Percentiles rank a stretch among this genome's conserved stretches.
Evolutionary conservation across 768 basidiomycete species (phyloP).

Genomic region (Suillus sp.): DNA sequence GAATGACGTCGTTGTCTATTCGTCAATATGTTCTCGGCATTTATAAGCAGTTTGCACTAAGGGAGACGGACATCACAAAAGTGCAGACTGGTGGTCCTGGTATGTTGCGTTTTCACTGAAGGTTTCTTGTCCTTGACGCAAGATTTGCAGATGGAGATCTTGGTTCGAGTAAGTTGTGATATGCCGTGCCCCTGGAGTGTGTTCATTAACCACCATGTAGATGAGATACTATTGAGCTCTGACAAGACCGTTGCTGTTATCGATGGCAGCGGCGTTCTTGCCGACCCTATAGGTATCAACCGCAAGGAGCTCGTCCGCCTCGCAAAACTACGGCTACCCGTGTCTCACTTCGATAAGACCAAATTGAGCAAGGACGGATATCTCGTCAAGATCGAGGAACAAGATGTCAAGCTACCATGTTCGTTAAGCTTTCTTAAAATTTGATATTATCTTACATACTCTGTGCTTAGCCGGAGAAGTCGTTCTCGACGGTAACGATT

Average conservation of each 20-base stretch:
- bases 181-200: not conserved
- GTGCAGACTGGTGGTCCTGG: conserved; percentile 96
- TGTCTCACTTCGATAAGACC: conserved; percentile 77
- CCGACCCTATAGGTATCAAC: conserved; percentile 87
- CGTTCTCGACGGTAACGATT: conserved; percentile 92
- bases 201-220: conserved; percentile 38
- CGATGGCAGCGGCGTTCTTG: conserved; percentile 94
- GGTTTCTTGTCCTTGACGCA: conserved; percentile 4
- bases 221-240: conserved; percentile 92
- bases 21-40: conserved; percentile 94
- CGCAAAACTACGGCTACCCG: conserved; percentile 82
- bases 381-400: conserved; percentile 89
- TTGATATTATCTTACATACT: conserved; percentile 33
- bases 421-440: conserved; percentile 33
- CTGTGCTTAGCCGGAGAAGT: conserved; percentile 77
- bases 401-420: conserved; percentile 92
- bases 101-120: conserved; percentile 33
- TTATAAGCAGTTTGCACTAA: conserved; percentile 90
- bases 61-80: conserved; percentile 96
- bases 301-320: conserved; percentile 87
- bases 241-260: conserved; percentile 96
- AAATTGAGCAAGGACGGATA: conserved; percentile 95
- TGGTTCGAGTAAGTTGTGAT: conserved; percentile 76
- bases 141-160: conserved; percentile 81
- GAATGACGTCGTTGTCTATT: conserved; percentile 94